phyloP scores from a whole-genome alignment of 345 rosid species.

The Eucalyptus sp. region DNA sequence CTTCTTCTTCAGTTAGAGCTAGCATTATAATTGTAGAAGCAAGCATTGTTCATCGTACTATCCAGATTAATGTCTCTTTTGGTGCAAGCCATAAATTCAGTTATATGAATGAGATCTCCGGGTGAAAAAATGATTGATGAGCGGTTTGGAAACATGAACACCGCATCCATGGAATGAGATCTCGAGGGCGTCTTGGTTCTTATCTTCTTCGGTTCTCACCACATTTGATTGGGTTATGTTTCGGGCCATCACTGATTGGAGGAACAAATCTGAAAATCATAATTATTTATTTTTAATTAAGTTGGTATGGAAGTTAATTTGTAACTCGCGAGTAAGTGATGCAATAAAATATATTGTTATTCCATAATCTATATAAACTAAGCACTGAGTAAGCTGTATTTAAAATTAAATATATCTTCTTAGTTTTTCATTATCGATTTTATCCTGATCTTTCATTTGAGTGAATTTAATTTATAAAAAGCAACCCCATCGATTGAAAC shows the following conservation, averaged over 20 bases:
- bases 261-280: not conserved
- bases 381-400: not conserved
- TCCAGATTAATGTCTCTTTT: no score
- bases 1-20: not conserved
- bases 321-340: not conserved
- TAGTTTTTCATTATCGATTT: no score
- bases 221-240: not conserved
- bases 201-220: not conserved
- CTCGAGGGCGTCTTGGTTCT: not conserved
- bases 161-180: no score
- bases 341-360: not conserved
- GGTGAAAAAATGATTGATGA: not conserved
- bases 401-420: not conserved
- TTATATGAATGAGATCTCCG: not conserved
- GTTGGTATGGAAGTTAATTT: not conserved
- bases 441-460: not conserved
- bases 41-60: not conserved
- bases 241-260: not conserved
- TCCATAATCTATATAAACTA: not conserved
- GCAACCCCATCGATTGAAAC: not conserved
- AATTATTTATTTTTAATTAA: not conserved
- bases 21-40: not conserved
- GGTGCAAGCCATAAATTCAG: no score
- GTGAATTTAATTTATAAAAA: no score
- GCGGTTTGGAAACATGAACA: not conserved